Percentiles rank a stretch among this genome's conserved stretches.
Conservation (phyloP, 805 yeast species). For the Metschnikowia kunwiensis region DNA sequence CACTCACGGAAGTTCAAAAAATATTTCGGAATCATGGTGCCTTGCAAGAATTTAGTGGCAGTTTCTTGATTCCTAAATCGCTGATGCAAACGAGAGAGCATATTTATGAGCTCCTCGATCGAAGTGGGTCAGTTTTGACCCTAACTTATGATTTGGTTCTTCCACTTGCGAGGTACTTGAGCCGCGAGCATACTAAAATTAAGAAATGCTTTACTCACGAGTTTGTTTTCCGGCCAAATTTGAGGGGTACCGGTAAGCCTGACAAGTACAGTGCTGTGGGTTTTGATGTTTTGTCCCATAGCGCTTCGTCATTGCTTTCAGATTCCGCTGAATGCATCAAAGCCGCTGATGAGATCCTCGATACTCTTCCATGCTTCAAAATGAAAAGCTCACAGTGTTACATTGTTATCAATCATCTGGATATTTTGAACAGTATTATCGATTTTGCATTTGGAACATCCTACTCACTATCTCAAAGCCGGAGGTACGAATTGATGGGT, state of each 20-base stretch:
- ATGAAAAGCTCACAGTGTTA: conserved; percentile 45
- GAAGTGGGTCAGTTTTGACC: conserved; percentile 83
- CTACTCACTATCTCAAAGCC: conserved; percentile 61
- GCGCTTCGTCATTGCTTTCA: conserved; percentile 19
- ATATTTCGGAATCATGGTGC: conserved; percentile 86
- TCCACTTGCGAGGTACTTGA: conserved; percentile 83
- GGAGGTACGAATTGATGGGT: conserved; percentile 62
- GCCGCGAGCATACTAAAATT: conserved; percentile 51
- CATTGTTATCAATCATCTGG: conserved; percentile 76
- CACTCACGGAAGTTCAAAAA: conserved; percentile 55
- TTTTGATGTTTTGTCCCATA: conserved; percentile 73
- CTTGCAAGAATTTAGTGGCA: conserved; percentile 65
- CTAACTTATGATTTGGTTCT: conserved; percentile 85
- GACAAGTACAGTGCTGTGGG: conserved; percentile 76
- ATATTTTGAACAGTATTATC: conserved; percentile 63
- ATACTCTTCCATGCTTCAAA: conserved; percentile 64
- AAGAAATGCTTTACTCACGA: conserved; percentile 73
- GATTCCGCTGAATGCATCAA: conserved; percentile 85
- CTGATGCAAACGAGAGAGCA: conserved; percentile 59
- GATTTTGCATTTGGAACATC: conserved; percentile 68
- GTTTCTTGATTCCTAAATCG: conserved; percentile 74
- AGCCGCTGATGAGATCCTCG: conserved; percentile 71
- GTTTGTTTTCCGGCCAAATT: conserved; percentile 69
- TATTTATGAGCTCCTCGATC: conserved; percentile 78
- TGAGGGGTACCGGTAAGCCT: conserved; percentile 63